Evolutionary conservation across 345 rosid genomes (phyloP), one percentile per base, ranked within the genome.

Genomic region (Populus alba): DNA sequence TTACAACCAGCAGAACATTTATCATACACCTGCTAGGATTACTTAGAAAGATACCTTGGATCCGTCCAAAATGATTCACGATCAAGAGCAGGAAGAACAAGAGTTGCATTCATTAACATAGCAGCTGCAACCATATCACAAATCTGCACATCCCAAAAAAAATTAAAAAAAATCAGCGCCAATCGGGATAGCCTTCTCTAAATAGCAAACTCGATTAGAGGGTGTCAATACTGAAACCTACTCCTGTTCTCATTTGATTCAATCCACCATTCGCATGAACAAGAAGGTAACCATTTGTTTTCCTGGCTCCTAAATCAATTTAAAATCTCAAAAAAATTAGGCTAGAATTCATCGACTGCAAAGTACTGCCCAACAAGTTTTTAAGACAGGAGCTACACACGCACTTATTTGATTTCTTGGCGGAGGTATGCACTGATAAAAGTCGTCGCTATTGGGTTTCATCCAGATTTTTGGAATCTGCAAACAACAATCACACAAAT

Each of bases 211-310:
- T 66, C 39, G 2, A 16, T 31, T 31, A 8, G 22, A 57, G 20
- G 47, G 47, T 43, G 72, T 35, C 29, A 18, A 41, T 2, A 37
- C 9, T 11, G 74, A 62, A 80, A 85, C 94, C 83, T 85, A 94
- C 99, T 66, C 98, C 98, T n/a, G 97, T 91, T 88, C 98, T 92
- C 99, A 97, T 97, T 89, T 97, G 99, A 88, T 97, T 97, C 87
- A 97, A 74, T 81, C 99, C 99, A 45, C 98, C 99, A 73, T 94
- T 97, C 8, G 99, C 98, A 77, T 94, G 97, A 81, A 92, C 97
- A 33, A 97, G 62, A 77, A 97, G 90, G 81, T 91, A 97, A 1
- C 99, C 98, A 78, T 92, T 94, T 41, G 98, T 88, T 33, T 85
- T 85, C 10, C 72, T 8, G 66, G 79, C 37, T 87, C 89, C 92